Base-by-base conservation (phyloP, 164 flowering plant genomes). In the Aristolochia fimbriata region DNA sequence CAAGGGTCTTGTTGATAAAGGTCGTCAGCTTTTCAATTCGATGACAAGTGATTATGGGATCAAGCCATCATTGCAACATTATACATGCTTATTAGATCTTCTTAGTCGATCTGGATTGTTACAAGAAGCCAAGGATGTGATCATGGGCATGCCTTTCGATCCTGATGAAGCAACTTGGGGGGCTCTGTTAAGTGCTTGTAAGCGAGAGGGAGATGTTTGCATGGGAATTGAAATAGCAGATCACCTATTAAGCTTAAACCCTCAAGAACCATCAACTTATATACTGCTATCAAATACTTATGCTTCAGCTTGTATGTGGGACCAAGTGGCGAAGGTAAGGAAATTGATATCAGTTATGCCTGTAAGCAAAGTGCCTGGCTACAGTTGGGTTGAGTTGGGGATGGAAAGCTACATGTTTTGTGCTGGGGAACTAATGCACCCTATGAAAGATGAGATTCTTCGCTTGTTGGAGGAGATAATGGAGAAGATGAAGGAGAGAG, bases 91-190 rank as follows among this genome's bases (percentile, higher is more conserved):
- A 24, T 58, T 88, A 65, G 96, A 91, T 81, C 89, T 84, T 50
- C 76, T 83, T 27, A 68, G 91, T 62, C 79, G 96, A 51, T 84
- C 93, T 16, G 96, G 96, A 22, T 79, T 70, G 56, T 84, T 91
- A 57, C 75, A 62, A 54, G 90, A 88, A 74, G 96, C 97, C 47
- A 81, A 85, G 51, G 58, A 75, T 60, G 52, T 91, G 20, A 70
- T 88, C 11, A 72, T 71, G 16, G 61, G 71, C 22, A 84, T 85
- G 92, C 94, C 94, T 47, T 83, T 78, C 43, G 51, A 81, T 66
- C 88, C 91, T 24, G 97, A 91, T 78, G 97, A 91, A 70, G 81
- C 94, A 51, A 78, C 80, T 13, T 91, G 96, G 94, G 88, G 85
- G 54, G 77, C 94, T 63, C 61, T 91, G 31, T 51, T 88, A 58